Evolutionary conservation across 768 basidiomycete species (phyloP).

Genomic region (Mycena galericulata): DNA sequence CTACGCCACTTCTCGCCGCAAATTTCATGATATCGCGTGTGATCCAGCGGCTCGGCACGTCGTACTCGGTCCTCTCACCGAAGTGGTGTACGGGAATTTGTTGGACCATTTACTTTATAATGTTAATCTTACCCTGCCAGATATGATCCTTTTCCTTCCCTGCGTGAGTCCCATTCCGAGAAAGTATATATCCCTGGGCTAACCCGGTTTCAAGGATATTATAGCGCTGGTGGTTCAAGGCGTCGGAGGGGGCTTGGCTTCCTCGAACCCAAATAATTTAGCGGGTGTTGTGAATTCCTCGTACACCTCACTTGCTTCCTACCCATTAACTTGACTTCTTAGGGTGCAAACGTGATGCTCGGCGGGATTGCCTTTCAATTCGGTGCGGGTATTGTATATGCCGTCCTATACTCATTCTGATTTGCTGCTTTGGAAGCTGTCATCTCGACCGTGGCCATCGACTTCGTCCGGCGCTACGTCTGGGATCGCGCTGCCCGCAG

Average conservation of each 20-base stretch:
- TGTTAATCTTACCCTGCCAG: constrained; percentile 38
- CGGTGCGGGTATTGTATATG: constrained; percentile 39
- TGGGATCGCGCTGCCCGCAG: constrained; percentile 47
- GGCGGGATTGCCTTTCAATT: constrained; percentile 74
- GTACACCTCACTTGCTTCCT: no score
- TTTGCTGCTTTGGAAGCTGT: constrained; percentile 56
- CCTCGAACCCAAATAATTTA: neutral
- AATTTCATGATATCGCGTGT: constrained; percentile 65
- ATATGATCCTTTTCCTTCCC: constrained; percentile 53
- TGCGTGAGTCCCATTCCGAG: constrained; percentile 42
- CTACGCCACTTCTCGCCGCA: constrained; percentile 68
- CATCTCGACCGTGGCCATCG: constrained; percentile 54
- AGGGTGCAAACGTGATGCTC: constrained; percentile 55
- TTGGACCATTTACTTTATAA: constrained; percentile 10
- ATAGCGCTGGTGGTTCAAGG: constrained; percentile 26
- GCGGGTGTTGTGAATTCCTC: no score
- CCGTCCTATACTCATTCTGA: neutral
- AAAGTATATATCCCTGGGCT: neutral
- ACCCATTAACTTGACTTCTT: neutral
- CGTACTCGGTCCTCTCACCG: constrained; percentile 62
- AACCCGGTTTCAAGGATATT: neutral
- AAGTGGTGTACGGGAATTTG: constrained; percentile 49
- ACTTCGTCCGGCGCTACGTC: constrained; percentile 59
- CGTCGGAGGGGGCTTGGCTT: constrained; percentile 21
- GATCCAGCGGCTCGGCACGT: constrained; percentile 54